Evolutionary conservation across 306 rosid genomes (phyloP).

Genomic region (Echinosophora koreensis): DNA sequence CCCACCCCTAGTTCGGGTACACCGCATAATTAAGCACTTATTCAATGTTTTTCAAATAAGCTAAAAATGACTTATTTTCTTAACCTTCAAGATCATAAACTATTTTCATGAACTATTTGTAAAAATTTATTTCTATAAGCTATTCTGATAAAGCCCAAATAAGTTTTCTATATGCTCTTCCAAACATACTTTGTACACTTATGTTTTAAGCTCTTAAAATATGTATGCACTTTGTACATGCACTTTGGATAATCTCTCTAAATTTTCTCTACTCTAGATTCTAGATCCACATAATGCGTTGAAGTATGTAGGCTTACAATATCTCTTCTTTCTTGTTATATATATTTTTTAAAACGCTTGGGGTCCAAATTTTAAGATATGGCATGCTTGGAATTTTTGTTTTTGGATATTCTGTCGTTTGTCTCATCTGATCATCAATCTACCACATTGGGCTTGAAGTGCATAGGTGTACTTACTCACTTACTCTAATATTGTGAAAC

Average conservation of each 20-base stretch:
- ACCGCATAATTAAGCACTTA: too few relatives aligned
- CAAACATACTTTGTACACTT: too few relatives aligned
- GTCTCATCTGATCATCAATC: neutral
- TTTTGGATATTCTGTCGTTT: constrained; percentile 12
- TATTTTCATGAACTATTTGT: too few relatives aligned
- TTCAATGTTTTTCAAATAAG: too few relatives aligned
- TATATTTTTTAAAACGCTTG: neutral
- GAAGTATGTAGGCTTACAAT: constrained; percentile 25
- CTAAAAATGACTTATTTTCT: too few relatives aligned
- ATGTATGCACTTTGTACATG: constrained; percentile 62
- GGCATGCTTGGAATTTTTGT: neutral
- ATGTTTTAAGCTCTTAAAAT: constrained; percentile 55
- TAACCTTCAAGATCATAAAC: too few relatives aligned
- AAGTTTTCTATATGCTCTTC: too few relatives aligned
- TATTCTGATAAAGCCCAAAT: too few relatives aligned
- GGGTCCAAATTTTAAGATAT: constrained; percentile 22
- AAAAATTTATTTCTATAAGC: too few relatives aligned
- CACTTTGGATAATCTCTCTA: constrained; percentile 16
- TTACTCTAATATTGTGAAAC: neutral
- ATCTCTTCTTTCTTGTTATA: neutral
- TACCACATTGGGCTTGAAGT: neutral
- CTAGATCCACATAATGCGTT: constrained; percentile 20
- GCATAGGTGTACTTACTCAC: neutral
- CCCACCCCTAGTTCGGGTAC: too few relatives aligned
- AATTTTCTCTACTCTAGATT: constrained; percentile 15